Evolutionary conservation across 441 rosid species (phyloP), one percentile per base, ranked within the genome.

Genomic region (Flueggea neowawraea): DNA sequence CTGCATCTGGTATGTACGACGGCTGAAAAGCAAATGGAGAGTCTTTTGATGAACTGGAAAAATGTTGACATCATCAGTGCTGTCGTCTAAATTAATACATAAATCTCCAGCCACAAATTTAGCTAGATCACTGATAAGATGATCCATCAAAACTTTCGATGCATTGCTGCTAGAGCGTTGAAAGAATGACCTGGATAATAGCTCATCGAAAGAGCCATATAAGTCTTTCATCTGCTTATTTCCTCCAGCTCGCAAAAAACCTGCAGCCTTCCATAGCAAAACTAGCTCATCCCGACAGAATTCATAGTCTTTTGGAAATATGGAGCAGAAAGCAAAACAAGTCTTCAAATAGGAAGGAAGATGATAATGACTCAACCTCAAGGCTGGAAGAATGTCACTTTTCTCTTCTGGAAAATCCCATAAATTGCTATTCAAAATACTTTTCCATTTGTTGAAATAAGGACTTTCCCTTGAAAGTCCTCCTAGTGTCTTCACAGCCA

Each of bases 261-360:
- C 62, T 41, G 41, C 51, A 8, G 62, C 48, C 62, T 36, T 58
- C 62, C 62, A 58, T 39, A 58, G 41, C 10, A 41, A 31, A n/a
- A 58, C 52, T 14, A 58, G 28, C 17, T 43, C 13, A 8, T 58
- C 50, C 50, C n/a, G 36, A 10, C 16, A 16, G 48, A 58, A 58
- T 22, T 39, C 51, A 36, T 58, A 45, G n/a, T 58, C 62, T 16
- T 43, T 41, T 41, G 62, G 62, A 45, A 58, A 58, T 4, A 58
- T 39, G 13, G 62, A 36, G 36, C 62, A 58, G n/a, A 36, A 58
- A 43, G 62, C 62, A 58, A 58, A 58, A 43, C 62, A 58, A n/a
- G 3, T 48, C 47, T 58, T 58, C 12, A 58, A 16, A 58, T 58
- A 6, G 9, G 52, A 39, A 8, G 62, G 62, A 10, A 58, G 62